Conservation (phyloP, 2,329 filamentous ascomycete species). For the Arachnomyces sp. region DNA sequence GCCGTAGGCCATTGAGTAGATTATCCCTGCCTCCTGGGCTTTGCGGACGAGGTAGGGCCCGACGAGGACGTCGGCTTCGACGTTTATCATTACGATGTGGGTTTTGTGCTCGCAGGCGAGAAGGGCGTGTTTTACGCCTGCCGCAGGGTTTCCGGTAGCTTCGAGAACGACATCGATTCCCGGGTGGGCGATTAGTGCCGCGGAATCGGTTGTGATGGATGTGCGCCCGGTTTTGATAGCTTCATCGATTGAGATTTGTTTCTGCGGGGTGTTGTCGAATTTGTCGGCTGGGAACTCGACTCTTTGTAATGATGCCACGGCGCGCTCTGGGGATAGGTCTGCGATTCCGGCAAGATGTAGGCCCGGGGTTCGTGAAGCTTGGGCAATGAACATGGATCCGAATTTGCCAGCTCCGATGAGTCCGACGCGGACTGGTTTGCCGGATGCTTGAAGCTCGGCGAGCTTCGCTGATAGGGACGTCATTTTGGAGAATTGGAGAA, state of each 20-base stretch:
- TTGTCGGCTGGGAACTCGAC: slow-evolving; percentile 13
- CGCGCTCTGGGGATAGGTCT: slow-evolving; percentile 36
- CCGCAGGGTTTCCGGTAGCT: slow-evolving; percentile 38
- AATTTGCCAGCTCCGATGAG: slow-evolving; percentile 43
- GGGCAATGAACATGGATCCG: slow-evolving; percentile 43
- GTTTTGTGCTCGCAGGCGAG: slow-evolving; percentile 42
- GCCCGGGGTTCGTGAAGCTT: slow-evolving; percentile 37
- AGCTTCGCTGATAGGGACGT: slow-evolving; percentile 36
- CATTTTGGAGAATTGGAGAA: slow-evolving; percentile 18
- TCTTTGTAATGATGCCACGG: slow-evolving; percentile 33
- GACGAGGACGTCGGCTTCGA: slow-evolving; percentile 40
- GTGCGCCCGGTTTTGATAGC: slow-evolving; percentile 36
- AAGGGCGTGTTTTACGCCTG: slow-evolving; percentile 37
- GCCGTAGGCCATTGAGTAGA: slow-evolving; percentile 43
- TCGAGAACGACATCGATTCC: slow-evolving; percentile 41
- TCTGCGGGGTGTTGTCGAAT: too few relatives aligned
- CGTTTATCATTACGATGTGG: slow-evolving; percentile 44
- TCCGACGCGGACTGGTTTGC: slow-evolving; percentile 37
- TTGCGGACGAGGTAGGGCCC: slow-evolving; percentile 35
- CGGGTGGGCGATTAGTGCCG: slow-evolving; percentile 35
- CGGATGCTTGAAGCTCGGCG: slow-evolving; percentile 31
- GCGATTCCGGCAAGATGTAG: slow-evolving; percentile 39
- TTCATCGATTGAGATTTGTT: slow-evolving; percentile 21
- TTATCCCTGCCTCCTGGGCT: slow-evolving; percentile 39
- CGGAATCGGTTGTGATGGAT: slow-evolving; percentile 37